These are phyloP conservation scores for Coemansia sp. DNA, from an alignment of 192 early-diverging fungal genomes.

Conservation along the genomic window DNA sequence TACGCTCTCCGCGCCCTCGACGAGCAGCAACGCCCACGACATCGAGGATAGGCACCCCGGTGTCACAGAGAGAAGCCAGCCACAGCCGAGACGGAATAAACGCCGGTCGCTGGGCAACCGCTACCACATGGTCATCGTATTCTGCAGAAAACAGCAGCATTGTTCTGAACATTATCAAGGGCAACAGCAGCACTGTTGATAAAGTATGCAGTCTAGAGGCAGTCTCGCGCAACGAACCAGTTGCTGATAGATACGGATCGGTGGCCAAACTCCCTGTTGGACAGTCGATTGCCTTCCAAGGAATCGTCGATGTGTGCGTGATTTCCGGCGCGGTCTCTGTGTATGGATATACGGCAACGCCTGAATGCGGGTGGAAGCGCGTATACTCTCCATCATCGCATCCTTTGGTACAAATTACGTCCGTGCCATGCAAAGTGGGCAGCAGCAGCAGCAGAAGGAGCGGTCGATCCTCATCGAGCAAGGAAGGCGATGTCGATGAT, in stretches of 20 bases:
- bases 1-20: not conserved
- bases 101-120: not conserved
- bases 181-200: no score
- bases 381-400: constrained; percentile 54
- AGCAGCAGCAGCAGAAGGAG: not conserved
- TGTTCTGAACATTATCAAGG: not conserved
- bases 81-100: not conserved
- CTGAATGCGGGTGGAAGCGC: constrained; percentile 26
- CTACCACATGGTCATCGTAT: constrained; percentile 24
- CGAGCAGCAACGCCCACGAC: not conserved
- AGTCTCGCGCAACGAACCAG: not conserved
- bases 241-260: constrained; percentile 21
- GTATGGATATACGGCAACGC: constrained; percentile 23
- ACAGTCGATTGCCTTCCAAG: constrained; percentile 34
- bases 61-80: not conserved
- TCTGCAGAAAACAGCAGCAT: not conserved
- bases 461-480: not conserved
- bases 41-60: not conserved
- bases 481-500: not conserved
- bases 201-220: not conserved
- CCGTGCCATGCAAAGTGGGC: not conserved
- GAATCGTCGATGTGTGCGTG: constrained; percentile 42
- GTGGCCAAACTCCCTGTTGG: constrained; percentile 20
- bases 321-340: constrained; percentile 25
- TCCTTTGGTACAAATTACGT: constrained; percentile 21